Base-by-base conservation (phyloP, 345 rosid genomes). In the Citrus australasica region DNA sequence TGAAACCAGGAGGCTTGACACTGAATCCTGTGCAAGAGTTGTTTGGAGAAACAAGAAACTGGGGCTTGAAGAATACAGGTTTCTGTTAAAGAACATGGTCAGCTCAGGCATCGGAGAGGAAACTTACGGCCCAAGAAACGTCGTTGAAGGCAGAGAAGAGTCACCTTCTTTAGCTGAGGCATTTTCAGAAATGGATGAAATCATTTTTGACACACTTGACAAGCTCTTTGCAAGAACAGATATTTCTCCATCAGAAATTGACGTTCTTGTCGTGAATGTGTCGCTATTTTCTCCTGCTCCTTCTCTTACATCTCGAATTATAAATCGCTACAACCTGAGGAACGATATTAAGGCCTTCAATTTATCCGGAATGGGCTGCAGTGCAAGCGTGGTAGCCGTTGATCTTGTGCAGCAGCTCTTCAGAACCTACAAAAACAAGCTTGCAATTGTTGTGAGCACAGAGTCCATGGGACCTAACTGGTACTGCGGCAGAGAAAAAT, bases 371-470 rank as follows among this genome's bases (percentile, higher is more conserved):
- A 86, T 86, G 83, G 95, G 94, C 4, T 90, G 93, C 61, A 86
- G 93, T 74, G 90, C 93, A 4, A 88, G 95, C 32, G 74, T 89
- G 28, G 84, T 88, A 35, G 85, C 94, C 2, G 16, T 88, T 27
- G 93, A 89, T 42, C 75, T 88, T 30, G 85, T 89, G 4, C 89
- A 87, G 22, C 82, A 87, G 9, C 37, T 90, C 22, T 90, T 93
- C 78, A 85, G 87, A 83, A 68, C 84, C 0, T 81, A 78, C 6
- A 74, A 77, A 67, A 87, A 92, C 51, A 30, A 77, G 7, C 22
- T 84, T 0, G 98, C 95, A 9, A 42, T 93, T n/a, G 97, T 93
- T 71, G 92, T 92, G 21, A 93, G 97, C 79, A 83, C 97, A 11
- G 98, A 93, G 74, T 85, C 90, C 25, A 79, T 93, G 27, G 93